Conservation (phyloP, 306 rosid genomes). For the Malus asiatica region DNA sequence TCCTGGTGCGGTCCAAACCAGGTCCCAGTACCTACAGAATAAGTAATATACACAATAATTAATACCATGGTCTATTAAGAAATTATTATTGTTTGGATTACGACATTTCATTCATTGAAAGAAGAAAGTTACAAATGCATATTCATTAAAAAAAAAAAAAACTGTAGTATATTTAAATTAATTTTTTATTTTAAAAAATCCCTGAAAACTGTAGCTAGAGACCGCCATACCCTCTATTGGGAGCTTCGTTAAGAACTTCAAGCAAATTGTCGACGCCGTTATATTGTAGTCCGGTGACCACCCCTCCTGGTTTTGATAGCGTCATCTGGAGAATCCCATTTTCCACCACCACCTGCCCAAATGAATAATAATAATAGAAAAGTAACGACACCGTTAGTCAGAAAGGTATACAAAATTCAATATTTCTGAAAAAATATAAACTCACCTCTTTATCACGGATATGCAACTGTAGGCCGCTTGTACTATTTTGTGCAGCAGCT, state of each 20-base stretch:
- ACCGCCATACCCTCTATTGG: slow-evolving; percentile 27
- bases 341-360: slow-evolving; percentile 32
- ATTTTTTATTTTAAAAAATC: too few species aligned
- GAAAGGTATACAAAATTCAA: not conserved
- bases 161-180: too few species aligned
- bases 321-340: slow-evolving; percentile 33
- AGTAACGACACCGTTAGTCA: not conserved
- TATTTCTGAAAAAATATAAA: not conserved
- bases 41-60: too few species aligned
- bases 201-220: not conserved
- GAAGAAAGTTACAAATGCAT: too few species aligned
- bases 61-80: not conserved
- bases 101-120: too few species aligned
- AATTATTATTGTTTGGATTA: not conserved
- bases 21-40: slow-evolving; percentile 24
- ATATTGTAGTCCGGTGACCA: slow-evolving; percentile 29
- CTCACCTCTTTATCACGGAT: slow-evolving; percentile 43
- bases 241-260: slow-evolving; percentile 25
- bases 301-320: slow-evolving; percentile 38
- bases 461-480: slow-evolving; percentile 32
- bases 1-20: slow-evolving; percentile 25
- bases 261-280: slow-evolving; percentile 34
- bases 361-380: not conserved
- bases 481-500: not conserved
- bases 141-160: too few species aligned